These are phyloP conservation scores for Blastomyces percursus DNA, from an alignment of 2,329 filamentous ascomycete species.

Conservation along the genomic window DNA sequence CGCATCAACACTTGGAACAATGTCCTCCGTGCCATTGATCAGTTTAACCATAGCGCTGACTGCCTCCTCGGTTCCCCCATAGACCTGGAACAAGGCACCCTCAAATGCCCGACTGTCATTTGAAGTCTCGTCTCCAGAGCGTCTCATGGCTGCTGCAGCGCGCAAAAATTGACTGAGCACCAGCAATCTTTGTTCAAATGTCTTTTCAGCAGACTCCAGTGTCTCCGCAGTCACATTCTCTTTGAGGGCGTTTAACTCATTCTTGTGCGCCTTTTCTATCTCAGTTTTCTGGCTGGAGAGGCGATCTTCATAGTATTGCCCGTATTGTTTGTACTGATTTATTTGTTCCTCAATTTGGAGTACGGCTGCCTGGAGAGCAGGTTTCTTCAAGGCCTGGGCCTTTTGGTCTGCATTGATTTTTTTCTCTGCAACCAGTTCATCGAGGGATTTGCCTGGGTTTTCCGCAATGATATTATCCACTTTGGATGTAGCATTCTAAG, in stretches of 20 bases:
- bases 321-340: constrained; percentile 49
- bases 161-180: constrained; percentile 52
- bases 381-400: constrained; percentile 52
- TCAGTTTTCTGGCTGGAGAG: constrained; percentile 46
- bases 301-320: constrained; percentile 47
- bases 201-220: constrained; percentile 36
- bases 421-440: constrained; percentile 51
- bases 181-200: constrained; percentile 45
- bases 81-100: constrained; percentile 51
- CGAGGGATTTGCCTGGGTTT: constrained; percentile 48
- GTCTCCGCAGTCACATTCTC: constrained; percentile 40
- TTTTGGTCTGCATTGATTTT: constrained; percentile 58
- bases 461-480: constrained; percentile 51
- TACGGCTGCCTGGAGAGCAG: constrained; percentile 45
- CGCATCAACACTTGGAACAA: constrained; percentile 47
- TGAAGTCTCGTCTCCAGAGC: constrained; percentile 46
- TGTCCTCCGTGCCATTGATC: constrained; percentile 49
- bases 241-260: constrained; percentile 44
- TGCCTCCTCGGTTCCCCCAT: constrained; percentile 50
- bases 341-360: constrained; percentile 51
- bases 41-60: constrained; percentile 50
- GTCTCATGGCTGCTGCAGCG: constrained; percentile 50
- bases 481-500: constrained; percentile 47
- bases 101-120: constrained; percentile 53
- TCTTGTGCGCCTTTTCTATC: constrained; percentile 44